A percentile compares a stretch with the other conserved stretches of the same genome.
These are phyloP conservation scores for Alternaria conjuncta DNA, from an alignment of 2,329 filamentous ascomycete species.

Conservation along the genomic window DNA sequence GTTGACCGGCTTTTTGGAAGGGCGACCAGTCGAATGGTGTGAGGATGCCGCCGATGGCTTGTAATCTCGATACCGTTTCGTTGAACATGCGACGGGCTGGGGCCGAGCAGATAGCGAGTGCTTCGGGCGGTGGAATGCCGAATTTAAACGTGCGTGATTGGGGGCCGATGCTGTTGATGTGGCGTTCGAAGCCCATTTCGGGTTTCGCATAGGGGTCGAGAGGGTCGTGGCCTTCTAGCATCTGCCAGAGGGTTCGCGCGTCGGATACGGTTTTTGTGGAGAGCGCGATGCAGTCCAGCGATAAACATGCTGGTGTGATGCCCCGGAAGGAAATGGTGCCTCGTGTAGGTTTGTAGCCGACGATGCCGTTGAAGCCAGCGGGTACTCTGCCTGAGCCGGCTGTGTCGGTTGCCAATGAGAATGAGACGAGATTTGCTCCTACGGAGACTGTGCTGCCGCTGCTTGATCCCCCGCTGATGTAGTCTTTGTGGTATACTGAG, in stretches of 20 bases:
- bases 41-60: slow-evolving; percentile 36
- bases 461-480: slow-evolving; percentile 64
- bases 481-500: slow-evolving; percentile 58
- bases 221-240: slow-evolving; percentile 55
- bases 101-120: slow-evolving; percentile 53
- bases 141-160: slow-evolving; percentile 54
- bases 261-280: slow-evolving; percentile 59
- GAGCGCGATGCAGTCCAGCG: slow-evolving; percentile 64
- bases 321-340: slow-evolving; percentile 59
- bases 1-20: slow-evolving; percentile 60
- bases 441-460: slow-evolving; percentile 64
- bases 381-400: slow-evolving; percentile 62
- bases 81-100: slow-evolving; percentile 48
- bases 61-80: slow-evolving; percentile 33
- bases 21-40: slow-evolving; percentile 43
- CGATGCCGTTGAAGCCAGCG: slow-evolving; percentile 61
- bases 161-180: slow-evolving; percentile 42
- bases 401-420: slow-evolving; percentile 64
- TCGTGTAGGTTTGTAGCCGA: slow-evolving; percentile 60
- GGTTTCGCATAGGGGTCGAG: slow-evolving; percentile 61
- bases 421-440: slow-evolving; percentile 59
- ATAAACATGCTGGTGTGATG: slow-evolving; percentile 63
- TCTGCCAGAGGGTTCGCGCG: slow-evolving; percentile 57
- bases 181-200: slow-evolving; percentile 41
- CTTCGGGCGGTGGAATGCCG: slow-evolving; percentile 55